Evolutionary conservation across 2,329 filamentous ascomycete species (phyloP).

Genomic region (Cladosporium sp.): DNA sequence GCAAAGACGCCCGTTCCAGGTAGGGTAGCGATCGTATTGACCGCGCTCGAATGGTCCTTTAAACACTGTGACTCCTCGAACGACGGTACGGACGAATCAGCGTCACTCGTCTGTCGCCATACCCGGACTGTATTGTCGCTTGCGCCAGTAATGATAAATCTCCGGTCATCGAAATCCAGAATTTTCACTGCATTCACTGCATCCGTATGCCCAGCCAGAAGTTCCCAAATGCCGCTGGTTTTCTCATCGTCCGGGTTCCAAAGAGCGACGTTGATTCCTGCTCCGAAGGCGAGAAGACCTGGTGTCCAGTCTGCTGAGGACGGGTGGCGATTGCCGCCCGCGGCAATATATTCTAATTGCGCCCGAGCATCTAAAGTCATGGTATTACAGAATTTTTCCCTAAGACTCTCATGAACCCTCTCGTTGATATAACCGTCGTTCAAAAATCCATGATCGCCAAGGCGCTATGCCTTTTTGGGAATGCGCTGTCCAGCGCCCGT

Average conservation of each 20-base stretch:
- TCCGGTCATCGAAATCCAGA: conserved; percentile 48
- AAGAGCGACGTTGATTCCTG: conserved; percentile 79
- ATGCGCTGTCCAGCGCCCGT: no score
- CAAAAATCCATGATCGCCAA: no score
- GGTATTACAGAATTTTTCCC: no score
- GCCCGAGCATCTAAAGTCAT: background rate
- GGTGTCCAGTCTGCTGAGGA: conserved; percentile 79
- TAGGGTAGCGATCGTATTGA: conserved; percentile 57
- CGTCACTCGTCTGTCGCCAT: conserved; percentile 35
- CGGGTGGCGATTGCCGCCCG: conserved; percentile 85
- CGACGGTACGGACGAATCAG: conserved; percentile 13
- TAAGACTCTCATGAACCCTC: no score
- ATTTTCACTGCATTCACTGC: conserved; percentile 81
- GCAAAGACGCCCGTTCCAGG: conserved; percentile 45
- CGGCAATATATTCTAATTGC: conserved; percentile 51
- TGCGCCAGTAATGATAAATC: conserved; percentile 68
- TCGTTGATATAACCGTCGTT: no score
- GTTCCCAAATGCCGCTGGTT: conserved; percentile 53
- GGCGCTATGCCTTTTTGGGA: no score
- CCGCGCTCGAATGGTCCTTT: conserved; percentile 62
- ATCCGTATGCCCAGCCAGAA: conserved; percentile 72
- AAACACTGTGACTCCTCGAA: conserved; percentile 46
- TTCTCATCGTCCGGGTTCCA: conserved; percentile 63
- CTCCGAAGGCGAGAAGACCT: conserved; percentile 78
- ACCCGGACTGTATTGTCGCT: conserved; percentile 72